Base-by-base conservation (phyloP, 805 yeast genomes). In the Saccharomyces mikatae region DNA sequence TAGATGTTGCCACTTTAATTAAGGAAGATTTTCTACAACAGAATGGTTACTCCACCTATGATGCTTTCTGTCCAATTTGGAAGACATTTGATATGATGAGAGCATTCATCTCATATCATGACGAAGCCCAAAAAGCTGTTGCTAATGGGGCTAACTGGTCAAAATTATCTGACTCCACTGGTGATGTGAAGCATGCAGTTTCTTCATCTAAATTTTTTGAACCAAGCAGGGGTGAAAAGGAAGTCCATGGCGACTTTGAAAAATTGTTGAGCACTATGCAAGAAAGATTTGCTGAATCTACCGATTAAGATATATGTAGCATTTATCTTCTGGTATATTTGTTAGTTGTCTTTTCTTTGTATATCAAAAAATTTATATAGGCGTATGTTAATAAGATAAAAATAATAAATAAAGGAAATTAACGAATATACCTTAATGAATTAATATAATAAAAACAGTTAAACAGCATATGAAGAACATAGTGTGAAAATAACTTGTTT, bases 31-130 rank as follows among this genome's bases (percentile, higher is more conserved):
- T 94, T 84, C 80, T 94, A 72, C 99, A 94, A 77, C 99, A 94
- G 79, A 94, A 94, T 76, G 99, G 99, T 77, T 94, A 94, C 77
- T 94, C 99, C 49, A 78, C 96, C 47, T 94, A 94, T 71, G 99
- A 94, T 75, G 96, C 96, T 41, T 94, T 90, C 87, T 94, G 99
- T 77, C 99, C 99, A 62, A 88, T 94, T 69, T 94, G 99, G 99
- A 94, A 94, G 80, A 94, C 99, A 49, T 86, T 82, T 64, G 94
- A 89, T 71, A 94, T 94, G 99, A 91, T 94, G 98, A 90, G 87
- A 74, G 86, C 91, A 10, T 94, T 94, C 67, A 83, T 91, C 56
- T 74, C 90, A 36, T 94, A 94, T 75, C 83, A 88, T 68, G 97
- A 92, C 63, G 98, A 94, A 77, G 97, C 99, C 31, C 98, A 92